A percentile compares a stretch with the other conserved stretches of the same genome.
Conservation (phyloP, 768 basidiomycete genomes). For the Heimioporus sp. region DNA sequence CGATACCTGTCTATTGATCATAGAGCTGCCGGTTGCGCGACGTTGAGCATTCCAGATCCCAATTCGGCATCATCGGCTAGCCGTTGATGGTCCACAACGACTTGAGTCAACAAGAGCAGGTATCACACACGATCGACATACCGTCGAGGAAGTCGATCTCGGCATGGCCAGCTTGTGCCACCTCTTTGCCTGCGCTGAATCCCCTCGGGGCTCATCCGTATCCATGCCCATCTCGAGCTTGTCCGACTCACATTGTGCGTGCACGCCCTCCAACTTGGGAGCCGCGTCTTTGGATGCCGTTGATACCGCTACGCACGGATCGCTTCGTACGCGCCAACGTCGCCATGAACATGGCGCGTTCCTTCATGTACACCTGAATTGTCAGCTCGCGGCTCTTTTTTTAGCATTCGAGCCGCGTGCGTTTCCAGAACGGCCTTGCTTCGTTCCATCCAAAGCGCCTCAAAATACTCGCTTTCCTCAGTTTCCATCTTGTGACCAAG, state of each 20-base stretch:
- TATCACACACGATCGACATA: slow-evolving; percentile 28
- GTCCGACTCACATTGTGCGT: slow-evolving; percentile 79
- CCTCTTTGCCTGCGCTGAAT: slow-evolving; percentile 59
- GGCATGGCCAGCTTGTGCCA: slow-evolving; percentile 70
- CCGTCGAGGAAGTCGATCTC: slow-evolving; percentile 78
- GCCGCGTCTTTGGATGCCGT: slow-evolving; percentile 39
- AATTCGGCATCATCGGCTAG: slow-evolving; percentile 58
- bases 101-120: neutral
- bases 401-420: slow-evolving; percentile 79
- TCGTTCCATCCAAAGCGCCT: slow-evolving; percentile 69
- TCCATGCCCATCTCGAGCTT: slow-evolving; percentile 80
- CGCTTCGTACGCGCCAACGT: slow-evolving; percentile 61
- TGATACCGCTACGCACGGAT: slow-evolving; percentile 11
- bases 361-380: slow-evolving; percentile 81
- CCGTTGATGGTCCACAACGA: slow-evolving; percentile 52
- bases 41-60: slow-evolving; percentile 63
- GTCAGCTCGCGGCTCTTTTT: slow-evolving; percentile 67
- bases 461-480: slow-evolving; percentile 76
- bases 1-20: slow-evolving; percentile 70
- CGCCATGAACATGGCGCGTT: slow-evolving; percentile 79
- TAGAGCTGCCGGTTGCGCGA: slow-evolving; percentile 72
- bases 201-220: slow-evolving; percentile 66
- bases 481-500: slow-evolving; percentile 83
- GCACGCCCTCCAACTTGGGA: slow-evolving; percentile 67
- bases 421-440: slow-evolving; percentile 83